Evolutionary conservation across 1,284 basidiomycete genomes (phyloP).

Genomic region (Ceratobasidium sp.): DNA sequence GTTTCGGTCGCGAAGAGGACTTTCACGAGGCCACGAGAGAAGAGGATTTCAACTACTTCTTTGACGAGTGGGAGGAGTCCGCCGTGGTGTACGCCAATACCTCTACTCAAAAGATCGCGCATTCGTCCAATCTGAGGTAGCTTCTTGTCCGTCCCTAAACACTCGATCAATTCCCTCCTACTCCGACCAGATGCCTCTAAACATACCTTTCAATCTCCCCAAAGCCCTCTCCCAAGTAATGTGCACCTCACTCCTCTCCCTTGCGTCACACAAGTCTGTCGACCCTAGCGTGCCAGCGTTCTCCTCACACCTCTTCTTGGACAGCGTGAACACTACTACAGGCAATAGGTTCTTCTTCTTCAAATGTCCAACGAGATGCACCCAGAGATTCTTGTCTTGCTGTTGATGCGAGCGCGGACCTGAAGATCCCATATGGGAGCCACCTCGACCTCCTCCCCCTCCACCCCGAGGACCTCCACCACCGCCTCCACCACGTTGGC

Average conservation of each 20-base stretch:
- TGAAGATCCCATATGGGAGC: slow-evolving; percentile 48
- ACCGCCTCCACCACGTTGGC: slow-evolving; percentile 83
- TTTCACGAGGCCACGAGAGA: slow-evolving; percentile 99
- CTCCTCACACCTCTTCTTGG: slow-evolving; percentile 97
- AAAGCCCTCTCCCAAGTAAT: slow-evolving; percentile 94
- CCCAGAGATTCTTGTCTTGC: slow-evolving; percentile 97
- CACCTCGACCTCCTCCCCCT: slow-evolving; percentile 92
- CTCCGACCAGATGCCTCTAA: slow-evolving; percentile 89
- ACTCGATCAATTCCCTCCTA: slow-evolving; percentile 93
- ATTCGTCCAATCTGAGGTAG: slow-evolving; percentile 96
- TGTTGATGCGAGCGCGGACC: slow-evolving; percentile 65
- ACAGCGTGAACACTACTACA: slow-evolving; percentile 99
- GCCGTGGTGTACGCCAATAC: slow-evolving; percentile 99
- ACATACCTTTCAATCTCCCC: slow-evolving; percentile 87
- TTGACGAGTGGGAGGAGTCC: slow-evolving; percentile 97
- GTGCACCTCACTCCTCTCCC: slow-evolving; percentile 97
- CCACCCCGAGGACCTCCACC: slow-evolving; percentile 92
- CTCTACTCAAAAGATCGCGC: slow-evolving; percentile 92
- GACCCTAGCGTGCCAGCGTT: slow-evolving; percentile 91
- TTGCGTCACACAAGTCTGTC: slow-evolving; percentile 86
- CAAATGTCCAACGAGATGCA: slow-evolving; percentile 94
- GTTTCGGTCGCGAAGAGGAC: slow-evolving; percentile 99
- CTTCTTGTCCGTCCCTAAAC: slow-evolving; percentile 92
- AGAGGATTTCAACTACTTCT: slow-evolving; percentile 99
- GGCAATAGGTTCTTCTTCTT: slow-evolving; percentile 99